Evolutionary conservation across 129 eudicot species (phyloP).

Genomic region (Flaveria bidentis): DNA sequence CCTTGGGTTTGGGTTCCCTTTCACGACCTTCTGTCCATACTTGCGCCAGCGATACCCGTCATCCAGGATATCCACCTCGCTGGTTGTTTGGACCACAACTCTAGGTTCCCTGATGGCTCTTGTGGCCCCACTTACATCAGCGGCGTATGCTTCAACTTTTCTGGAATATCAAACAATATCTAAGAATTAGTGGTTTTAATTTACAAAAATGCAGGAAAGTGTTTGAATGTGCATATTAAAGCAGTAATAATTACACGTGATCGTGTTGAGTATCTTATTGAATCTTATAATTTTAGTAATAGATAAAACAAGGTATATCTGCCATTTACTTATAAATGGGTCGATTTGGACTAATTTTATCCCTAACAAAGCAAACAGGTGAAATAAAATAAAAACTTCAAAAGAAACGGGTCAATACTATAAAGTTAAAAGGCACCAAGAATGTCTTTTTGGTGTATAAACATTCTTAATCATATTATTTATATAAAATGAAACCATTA

Average conservation of each 20-base stretch:
- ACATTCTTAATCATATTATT: not conserved
- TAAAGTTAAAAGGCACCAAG: not conserved
- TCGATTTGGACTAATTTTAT: not conserved
- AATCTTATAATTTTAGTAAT: too few relatives aligned
- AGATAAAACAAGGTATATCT: too few relatives aligned
- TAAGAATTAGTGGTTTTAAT: not conserved
- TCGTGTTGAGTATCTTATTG: too few relatives aligned
- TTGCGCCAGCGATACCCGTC: constrained; percentile 97
- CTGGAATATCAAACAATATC: constrained; percentile 35
- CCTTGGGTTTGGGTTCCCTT: constrained; percentile 98
- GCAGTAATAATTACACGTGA: not conserved
- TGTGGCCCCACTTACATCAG: constrained; percentile 75
- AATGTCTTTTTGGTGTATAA: not conserved
- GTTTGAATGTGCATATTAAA: not conserved
- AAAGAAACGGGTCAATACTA: not conserved
- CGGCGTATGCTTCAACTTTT: constrained; percentile 73
- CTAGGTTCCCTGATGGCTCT: constrained; percentile 92
- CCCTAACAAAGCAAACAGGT: not conserved
- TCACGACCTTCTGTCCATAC: constrained; percentile 90
- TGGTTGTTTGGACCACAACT: constrained; percentile 89
- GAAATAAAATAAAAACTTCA: not conserved
- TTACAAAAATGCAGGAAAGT: not conserved
- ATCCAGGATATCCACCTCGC: constrained; percentile 91
- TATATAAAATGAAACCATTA: not conserved
- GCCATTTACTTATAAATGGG: too few relatives aligned